A percentile compares a stretch with the other conserved stretches of the same genome.
These are phyloP conservation scores for Triadica sebifera DNA, from an alignment of 345 rosid genomes.

Conservation along the genomic window DNA sequence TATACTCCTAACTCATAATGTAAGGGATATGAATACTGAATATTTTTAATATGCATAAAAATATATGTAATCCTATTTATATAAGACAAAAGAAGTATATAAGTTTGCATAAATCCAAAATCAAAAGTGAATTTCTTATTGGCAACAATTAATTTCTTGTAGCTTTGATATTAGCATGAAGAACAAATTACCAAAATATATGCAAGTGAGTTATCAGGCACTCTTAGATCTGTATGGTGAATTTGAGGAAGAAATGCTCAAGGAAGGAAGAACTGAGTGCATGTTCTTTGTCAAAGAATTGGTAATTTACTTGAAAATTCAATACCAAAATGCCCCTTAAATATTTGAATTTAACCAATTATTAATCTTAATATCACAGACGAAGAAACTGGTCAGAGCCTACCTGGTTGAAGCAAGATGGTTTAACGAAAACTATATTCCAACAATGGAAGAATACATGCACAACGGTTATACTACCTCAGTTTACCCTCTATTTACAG, in stretches of 20 bases:
- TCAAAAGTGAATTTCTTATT: neutral
- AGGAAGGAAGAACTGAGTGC: too few species aligned
- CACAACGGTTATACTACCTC: neutral
- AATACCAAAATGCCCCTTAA: too few species aligned
- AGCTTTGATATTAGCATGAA: neutral
- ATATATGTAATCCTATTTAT: too few species aligned
- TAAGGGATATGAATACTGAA: too few species aligned
- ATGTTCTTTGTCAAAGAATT: neutral
- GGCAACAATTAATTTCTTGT: too few species aligned
- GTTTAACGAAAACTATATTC: neutral
- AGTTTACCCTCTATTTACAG: neutral
- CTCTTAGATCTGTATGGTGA: neutral
- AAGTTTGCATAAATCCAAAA: too few species aligned
- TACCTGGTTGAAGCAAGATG: slow-evolving; percentile 9
- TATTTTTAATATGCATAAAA: too few species aligned
- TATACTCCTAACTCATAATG: too few species aligned
- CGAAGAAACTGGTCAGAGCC: neutral
- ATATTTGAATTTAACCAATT: too few species aligned
- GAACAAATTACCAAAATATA: neutral
- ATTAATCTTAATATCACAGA: neutral
- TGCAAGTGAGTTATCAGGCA: neutral
- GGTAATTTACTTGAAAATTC: neutral
- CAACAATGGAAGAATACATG: slow-evolving; percentile 15
- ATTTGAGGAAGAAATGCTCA: neutral
- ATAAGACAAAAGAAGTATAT: too few species aligned